phyloP scores from a whole-genome alignment of 2,329 filamentous ascomycete genomes.

The Alternaria arborescens region DNA sequence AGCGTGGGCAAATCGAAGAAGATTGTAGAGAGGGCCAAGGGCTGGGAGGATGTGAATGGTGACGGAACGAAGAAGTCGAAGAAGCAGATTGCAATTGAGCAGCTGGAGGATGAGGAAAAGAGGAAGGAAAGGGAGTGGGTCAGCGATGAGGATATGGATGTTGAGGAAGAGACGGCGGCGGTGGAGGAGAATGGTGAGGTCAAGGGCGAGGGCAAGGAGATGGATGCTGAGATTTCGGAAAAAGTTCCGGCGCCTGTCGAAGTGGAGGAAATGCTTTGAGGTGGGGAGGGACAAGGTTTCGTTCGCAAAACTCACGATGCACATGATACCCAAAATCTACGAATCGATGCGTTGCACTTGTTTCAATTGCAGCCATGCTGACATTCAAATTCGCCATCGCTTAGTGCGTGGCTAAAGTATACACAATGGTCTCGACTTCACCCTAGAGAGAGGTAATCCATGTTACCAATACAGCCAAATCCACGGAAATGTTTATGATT shows the following conservation, averaged over 20 bases:
- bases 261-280: conserved; percentile 42
- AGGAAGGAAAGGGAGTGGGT: conserved; percentile 35
- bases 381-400: neutral
- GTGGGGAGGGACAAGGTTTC: neutral
- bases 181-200: conserved; percentile 6
- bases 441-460: neutral
- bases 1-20: conserved; percentile 59
- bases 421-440: neutral
- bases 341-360: conserved; percentile 9
- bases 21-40: conserved; percentile 58
- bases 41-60: conserved; percentile 51
- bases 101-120: conserved; percentile 20
- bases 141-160: conserved; percentile 44
- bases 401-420: neutral
- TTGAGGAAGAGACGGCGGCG: conserved; percentile 2
- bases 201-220: conserved; percentile 26
- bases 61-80: conserved; percentile 29
- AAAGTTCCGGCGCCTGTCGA: conserved; percentile 24
- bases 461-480: neutral
- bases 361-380: neutral
- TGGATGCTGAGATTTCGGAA: conserved; percentile 22
- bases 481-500: neutral
- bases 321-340: conserved; percentile 18
- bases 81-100: conserved; percentile 28
- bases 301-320: neutral